Percentiles rank a stretch among this genome's conserved stretches.
These are phyloP conservation scores for Fraxinus greggii DNA, from an alignment of 305 asterid genomes.

Conservation along the genomic window DNA sequence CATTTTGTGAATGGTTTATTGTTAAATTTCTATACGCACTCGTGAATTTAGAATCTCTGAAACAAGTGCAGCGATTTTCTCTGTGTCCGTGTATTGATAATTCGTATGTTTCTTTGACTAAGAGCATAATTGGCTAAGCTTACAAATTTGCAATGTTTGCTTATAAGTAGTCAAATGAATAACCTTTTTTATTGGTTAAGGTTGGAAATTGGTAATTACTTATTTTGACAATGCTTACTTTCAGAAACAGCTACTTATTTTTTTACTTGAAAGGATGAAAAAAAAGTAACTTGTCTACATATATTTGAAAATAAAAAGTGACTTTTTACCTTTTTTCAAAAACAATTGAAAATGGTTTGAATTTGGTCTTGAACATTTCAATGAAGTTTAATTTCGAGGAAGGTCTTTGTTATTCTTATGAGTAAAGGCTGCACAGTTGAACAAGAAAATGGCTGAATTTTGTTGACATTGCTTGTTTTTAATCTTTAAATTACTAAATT, in stretches of 20 bases:
- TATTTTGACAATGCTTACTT: neutral
- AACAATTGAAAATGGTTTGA: neutral
- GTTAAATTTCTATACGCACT: neutral
- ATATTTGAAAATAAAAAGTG: neutral
- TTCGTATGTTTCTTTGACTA: neutral
- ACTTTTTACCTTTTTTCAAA: neutral
- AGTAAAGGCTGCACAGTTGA: neutral
- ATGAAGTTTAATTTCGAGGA: neutral
- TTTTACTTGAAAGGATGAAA: neutral
- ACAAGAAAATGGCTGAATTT: neutral
- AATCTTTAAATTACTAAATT: neutral
- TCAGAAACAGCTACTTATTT: neutral
- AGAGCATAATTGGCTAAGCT: neutral
- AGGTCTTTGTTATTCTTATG: neutral
- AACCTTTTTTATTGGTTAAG: neutral
- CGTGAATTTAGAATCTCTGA: neutral
- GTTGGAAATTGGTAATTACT: neutral
- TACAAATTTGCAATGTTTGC: neutral
- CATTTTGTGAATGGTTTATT: neutral
- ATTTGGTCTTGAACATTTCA: constrained; percentile 4
- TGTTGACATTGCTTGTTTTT: neutral
- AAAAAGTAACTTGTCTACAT: neutral
- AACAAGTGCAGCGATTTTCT: neutral
- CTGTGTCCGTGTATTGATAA: neutral
- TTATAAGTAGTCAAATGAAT: neutral